Percentiles rank a stretch among this genome's conserved stretches.
Conservation (phyloP, 2,329 filamentous ascomycete species). For the Xenosphaeropsis pyriputrescens region DNA sequence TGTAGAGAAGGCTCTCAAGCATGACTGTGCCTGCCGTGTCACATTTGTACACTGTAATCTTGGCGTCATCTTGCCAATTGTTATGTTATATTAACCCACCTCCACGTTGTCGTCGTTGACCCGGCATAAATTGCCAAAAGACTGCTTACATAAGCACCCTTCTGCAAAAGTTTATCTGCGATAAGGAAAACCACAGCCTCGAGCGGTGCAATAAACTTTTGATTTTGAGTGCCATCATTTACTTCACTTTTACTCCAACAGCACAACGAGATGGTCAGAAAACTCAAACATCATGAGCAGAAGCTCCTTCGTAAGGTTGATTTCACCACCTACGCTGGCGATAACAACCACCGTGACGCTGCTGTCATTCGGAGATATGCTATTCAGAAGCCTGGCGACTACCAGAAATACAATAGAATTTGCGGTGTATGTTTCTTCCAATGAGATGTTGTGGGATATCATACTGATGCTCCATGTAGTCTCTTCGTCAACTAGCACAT, state of each 20-base stretch:
- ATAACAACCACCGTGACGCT: conserved; percentile 74
- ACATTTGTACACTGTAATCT: too few relatives aligned
- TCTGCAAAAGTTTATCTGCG: too few relatives aligned
- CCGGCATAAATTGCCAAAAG: too few relatives aligned
- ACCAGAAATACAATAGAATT: conserved; percentile 51
- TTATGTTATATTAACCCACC: too few relatives aligned
- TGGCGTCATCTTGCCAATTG: too few relatives aligned
- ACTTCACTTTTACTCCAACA: conserved; percentile 3
- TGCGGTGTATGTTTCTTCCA: conserved; percentile 40
- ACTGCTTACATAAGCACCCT: too few relatives aligned
- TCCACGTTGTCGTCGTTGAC: too few relatives aligned
- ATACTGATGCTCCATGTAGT: conserved; percentile 27
- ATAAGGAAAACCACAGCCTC: too few relatives aligned
- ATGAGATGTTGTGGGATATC: conserved; percentile 11
- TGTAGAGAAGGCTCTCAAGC: too few relatives aligned
- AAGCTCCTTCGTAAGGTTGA: conserved; percentile 88
- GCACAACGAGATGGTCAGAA: conserved; percentile 61
- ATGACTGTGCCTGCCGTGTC: too few relatives aligned
- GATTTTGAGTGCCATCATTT: too few relatives aligned
- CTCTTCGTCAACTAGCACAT: conserved; percentile 82
- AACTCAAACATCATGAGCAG: conserved; percentile 94
- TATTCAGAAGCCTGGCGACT: conserved; percentile 81
- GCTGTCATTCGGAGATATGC: conserved; percentile 72
- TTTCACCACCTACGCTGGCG: conserved; percentile 86
- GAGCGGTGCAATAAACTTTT: neutral